These are phyloP conservation scores for Ambrosia hybrid DNA, from an alignment of 140 eudicot species.

Conservation along the genomic window DNA sequence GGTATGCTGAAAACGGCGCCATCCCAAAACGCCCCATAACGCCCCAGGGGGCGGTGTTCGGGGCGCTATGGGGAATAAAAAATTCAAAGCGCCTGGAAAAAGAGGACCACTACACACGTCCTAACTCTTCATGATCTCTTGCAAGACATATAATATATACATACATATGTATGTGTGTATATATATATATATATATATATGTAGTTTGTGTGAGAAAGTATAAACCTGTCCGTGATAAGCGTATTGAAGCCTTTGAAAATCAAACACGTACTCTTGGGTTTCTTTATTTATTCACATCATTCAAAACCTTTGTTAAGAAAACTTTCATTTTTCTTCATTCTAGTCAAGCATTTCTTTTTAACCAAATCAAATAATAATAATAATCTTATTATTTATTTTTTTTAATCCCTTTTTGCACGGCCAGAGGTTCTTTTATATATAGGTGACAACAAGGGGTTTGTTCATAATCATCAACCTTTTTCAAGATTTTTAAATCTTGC, in stretches of 20 bases:
- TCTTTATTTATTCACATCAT: constrained; percentile 26
- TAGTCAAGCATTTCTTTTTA: constrained; percentile 31
- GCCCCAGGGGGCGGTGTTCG: too few relatives aligned
- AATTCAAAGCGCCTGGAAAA: too few relatives aligned
- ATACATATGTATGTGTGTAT: background rate
- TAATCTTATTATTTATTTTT: too few relatives aligned
- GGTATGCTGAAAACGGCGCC: too few relatives aligned
- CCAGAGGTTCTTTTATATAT: constrained; percentile 26
- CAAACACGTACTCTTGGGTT: constrained; percentile 30
- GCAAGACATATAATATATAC: background rate
- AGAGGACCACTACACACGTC: too few relatives aligned
- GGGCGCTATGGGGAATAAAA: too few relatives aligned
- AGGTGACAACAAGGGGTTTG: constrained; percentile 17
- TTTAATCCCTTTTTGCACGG: constrained; percentile 19
- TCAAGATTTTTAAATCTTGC: constrained; percentile 5
- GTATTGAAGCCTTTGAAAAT: constrained; percentile 46
- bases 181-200: background rate
- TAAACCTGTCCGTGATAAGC: constrained; percentile 9
- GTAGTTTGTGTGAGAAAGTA: background rate
- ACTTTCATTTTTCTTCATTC: constrained; percentile 11
- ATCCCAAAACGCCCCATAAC: too few relatives aligned
- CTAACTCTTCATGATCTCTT: too few relatives aligned
- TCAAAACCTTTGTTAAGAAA: constrained; percentile 11
- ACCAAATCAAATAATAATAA: background rate
- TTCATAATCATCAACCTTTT: constrained; percentile 27